Evolutionary conservation across 257 asterid genomes (phyloP).

Genomic region (Nicotiana tabacum): DNA sequence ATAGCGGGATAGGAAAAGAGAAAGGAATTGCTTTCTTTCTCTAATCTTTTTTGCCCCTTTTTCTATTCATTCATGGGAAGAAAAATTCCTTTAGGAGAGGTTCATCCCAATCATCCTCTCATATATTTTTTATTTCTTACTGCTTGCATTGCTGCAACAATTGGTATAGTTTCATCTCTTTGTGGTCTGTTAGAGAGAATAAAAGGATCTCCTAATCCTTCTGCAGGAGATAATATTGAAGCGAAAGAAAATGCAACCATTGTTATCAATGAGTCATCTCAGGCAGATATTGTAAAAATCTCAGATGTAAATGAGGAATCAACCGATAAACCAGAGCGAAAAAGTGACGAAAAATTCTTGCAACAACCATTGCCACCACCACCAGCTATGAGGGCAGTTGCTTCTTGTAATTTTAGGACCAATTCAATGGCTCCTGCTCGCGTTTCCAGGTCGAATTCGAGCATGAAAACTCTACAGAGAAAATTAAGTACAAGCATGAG

Average conservation of each 20-base stretch:
- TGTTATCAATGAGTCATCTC: background rate
- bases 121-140: slow-evolving; percentile 22
- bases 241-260: background rate
- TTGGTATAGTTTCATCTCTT: slow-evolving; percentile 41
- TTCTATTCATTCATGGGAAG: slow-evolving; percentile 45
- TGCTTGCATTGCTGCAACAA: slow-evolving; percentile 22
- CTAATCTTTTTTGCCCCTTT: background rate
- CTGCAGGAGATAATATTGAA: background rate
- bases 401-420: slow-evolving; percentile 5
- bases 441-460: slow-evolving; percentile 28
- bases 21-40: background rate
- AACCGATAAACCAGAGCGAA: background rate
- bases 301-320: background rate
- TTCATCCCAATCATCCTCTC: slow-evolving; percentile 18
- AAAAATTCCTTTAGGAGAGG: slow-evolving; percentile 27
- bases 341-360: background rate
- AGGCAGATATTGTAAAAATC: background rate
- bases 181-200: slow-evolving; percentile 44
- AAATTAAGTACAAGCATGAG: slow-evolving; percentile 52
- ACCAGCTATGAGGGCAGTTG: slow-evolving; percentile 23
- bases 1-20: background rate
- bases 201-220: slow-evolving; percentile 13
- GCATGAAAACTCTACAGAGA: background rate
- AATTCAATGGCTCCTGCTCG: background rate
- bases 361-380: slow-evolving; percentile 39